Evolutionary conservation across 2,329 filamentous ascomycete genomes (phyloP).

Genomic region (Ustilaginoidea virens): DNA sequence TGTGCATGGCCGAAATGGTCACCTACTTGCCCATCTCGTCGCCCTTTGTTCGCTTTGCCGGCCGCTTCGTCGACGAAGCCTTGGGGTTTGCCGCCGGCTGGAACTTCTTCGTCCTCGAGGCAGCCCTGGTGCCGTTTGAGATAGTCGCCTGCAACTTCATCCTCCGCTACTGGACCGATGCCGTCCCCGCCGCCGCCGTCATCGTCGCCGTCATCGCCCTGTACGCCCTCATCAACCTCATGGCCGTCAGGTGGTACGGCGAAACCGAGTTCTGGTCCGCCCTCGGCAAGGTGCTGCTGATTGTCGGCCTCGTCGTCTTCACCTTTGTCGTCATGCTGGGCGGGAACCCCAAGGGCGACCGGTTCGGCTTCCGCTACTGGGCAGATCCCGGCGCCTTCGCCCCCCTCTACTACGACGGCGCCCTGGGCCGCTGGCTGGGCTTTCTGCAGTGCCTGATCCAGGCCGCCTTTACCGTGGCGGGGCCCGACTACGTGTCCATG

Average conservation of each 20-base stretch:
- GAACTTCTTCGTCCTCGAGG: slow-evolving; percentile 61
- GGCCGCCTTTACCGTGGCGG: slow-evolving; percentile 52
- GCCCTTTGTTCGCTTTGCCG: slow-evolving; percentile 64
- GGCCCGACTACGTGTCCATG: slow-evolving; percentile 52
- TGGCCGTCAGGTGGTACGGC: slow-evolving; percentile 61
- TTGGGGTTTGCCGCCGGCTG: slow-evolving; percentile 60
- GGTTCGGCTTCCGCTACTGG: slow-evolving; percentile 58
- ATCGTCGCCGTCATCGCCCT: slow-evolving; percentile 37
- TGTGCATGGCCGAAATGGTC: slow-evolving; percentile 60
- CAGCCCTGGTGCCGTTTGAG: slow-evolving; percentile 51
- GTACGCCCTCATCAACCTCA: slow-evolving; percentile 46
- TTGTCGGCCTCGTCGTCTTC: slow-evolving; percentile 55
- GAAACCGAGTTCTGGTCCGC: slow-evolving; percentile 66
- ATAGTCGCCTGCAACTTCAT: slow-evolving; percentile 50
- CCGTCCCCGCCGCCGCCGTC: slow-evolving; percentile 41
- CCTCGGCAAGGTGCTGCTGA: slow-evolving; percentile 55
- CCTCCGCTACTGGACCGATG: slow-evolving; percentile 47
- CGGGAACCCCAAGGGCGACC: slow-evolving; percentile 57
- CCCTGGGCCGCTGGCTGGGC: slow-evolving; percentile 57
- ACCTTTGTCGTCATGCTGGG: slow-evolving; percentile 76
- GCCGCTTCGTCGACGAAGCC: slow-evolving; percentile 59
- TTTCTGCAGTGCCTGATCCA: slow-evolving; percentile 63
- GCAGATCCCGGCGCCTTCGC: slow-evolving; percentile 54
- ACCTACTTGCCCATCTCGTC: slow-evolving; percentile 63
- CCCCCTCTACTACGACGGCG: slow-evolving; percentile 45